Base-by-base conservation (phyloP, 2,329 filamentous ascomycete species). In the Sphaerostilbella broomeana region DNA sequence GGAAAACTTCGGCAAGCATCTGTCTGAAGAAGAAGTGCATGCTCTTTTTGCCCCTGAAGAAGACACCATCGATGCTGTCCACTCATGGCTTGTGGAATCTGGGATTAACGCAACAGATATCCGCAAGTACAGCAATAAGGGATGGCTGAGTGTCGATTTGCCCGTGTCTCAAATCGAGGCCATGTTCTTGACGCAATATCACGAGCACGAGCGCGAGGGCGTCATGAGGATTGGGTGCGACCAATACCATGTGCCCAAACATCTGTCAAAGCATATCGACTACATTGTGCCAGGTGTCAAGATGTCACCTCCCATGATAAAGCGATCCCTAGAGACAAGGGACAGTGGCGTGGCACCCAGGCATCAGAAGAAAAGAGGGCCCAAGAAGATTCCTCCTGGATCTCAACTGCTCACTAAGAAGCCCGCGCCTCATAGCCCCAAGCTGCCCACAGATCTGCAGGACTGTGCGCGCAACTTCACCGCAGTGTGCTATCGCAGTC, bases 391-490 rank as follows among this genome's bases (percentile, higher is more conserved):
- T 19, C 22, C 35, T n/a, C 21, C 40, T 5, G 11, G 15, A 4
- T 17, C 37, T 5, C 9, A 22, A 8, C 4, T 11, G 6, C 21
- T 30, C 10, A n/a, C 18, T 4, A 39, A 35, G 13, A 13, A 28
- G 11, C 35, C 40, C 22, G n/a, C n/a, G n/a, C 35, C 35, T 4
- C 17, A 33, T 15, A 28, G 11, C n/a, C 31, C 43, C n/a, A 25
- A 28, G 2, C 31, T 45, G 5, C 40, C 43, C 6, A 17, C 18
- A 4, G 35, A 45, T 21, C 25, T 45, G 8, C 40, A 39, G 18
- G 35, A 45, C 10, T 80, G 77, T 50, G 68, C 73, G 43, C 57
- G 59, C 10, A 68, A 71, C 51, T 76, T 79, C 47, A 78, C 73
- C 1, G 71, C 73, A 0, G 65, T 67, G 28, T 80, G 76, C 48